Evolutionary conservation across 805 yeast species (phyloP), one percentile per base, ranked within the genome.

Genomic region (Starmerella vaccinii): DNA sequence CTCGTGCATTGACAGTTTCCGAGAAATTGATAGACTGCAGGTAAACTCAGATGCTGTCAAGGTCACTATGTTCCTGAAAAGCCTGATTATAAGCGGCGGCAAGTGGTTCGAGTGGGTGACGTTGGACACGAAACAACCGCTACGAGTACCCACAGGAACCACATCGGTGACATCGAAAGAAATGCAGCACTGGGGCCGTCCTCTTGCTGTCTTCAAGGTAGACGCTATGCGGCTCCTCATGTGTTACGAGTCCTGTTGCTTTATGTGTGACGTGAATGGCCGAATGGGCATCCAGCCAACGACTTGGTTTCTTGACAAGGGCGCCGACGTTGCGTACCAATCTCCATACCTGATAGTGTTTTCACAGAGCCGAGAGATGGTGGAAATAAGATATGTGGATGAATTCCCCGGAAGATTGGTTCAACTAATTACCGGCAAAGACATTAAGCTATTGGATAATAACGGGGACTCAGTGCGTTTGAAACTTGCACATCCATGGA

Each of bases 361-460:
- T 26, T 78, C 82, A 38, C 57, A 54, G 27, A 43, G 52, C 22
- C 79, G 80, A 19, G 87, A 83, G 56, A 73, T 80, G 43, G 71
- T 84, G 8, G 95, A 86, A 60, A 71, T 86, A 2, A 78, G 88
- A 69, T 73, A 78, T 32, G 68, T 82, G 23, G 68, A 62, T 7
- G 62, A 63, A 33, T 40, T 46, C 16, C 54, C 57, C 4, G 58
- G 59, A 2, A 29, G 54, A 15, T 57, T 71, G 21, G 74, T 74
- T 32, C 95, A 86, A 62, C 81, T 84, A 4, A 72, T 86, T 37
- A 75, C 80, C 3, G 90, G 90, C 21, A 82, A 80, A 61, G 84
- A 78, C 57, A 75, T 85, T 29, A 58, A 65, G 22, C 59, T 73
- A 21, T 49, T 77, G n/a, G 75, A 71, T 48, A 65, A 65, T 4